These are phyloP conservation scores for Hymenoscyphus fructigenus DNA, from an alignment of 2,329 filamentous ascomycete species.

Conservation along the genomic window DNA sequence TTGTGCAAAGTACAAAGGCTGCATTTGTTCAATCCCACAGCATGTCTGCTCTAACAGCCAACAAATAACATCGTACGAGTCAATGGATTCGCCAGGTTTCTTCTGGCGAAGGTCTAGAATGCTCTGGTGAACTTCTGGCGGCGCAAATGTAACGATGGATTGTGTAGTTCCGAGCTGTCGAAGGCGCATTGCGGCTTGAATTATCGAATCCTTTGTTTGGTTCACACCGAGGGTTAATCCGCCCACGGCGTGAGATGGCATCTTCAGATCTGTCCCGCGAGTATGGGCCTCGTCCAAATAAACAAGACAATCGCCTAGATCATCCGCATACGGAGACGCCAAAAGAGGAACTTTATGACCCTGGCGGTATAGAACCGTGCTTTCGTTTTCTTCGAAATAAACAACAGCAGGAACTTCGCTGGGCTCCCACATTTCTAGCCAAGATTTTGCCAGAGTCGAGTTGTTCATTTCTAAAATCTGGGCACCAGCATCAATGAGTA, in stretches of 20 bases:
- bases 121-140: slow-evolving; percentile 42
- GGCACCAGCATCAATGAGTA: slow-evolving; percentile 65
- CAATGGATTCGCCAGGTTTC: slow-evolving; percentile 4
- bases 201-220: slow-evolving; percentile 45
- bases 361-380: slow-evolving; percentile 19
- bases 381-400: slow-evolving; percentile 22
- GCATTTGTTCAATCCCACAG: slow-evolving; percentile 55
- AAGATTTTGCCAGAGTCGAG: slow-evolving; percentile 20
- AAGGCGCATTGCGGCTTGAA: slow-evolving; percentile 66
- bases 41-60: slow-evolving; percentile 69
- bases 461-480: slow-evolving; percentile 62
- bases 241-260: slow-evolving; percentile 19
- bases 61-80: slow-evolving; percentile 48
- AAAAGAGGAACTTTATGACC: slow-evolving; percentile 24
- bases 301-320: slow-evolving; percentile 26
- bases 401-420: slow-evolving; percentile 12
- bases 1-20: slow-evolving; percentile 58
- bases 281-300: slow-evolving; percentile 34
- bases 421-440: slow-evolving; percentile 22
- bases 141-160: slow-evolving; percentile 33
- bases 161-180: slow-evolving; percentile 52
- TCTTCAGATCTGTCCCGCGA: slow-evolving; percentile 30
- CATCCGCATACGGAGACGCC: slow-evolving; percentile 26
- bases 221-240: slow-evolving; percentile 28
- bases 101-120: slow-evolving; percentile 50